Evolutionary conservation across 2,329 filamentous ascomycete species (phyloP).

Genomic region (Colletotrichum scovillei): DNA sequence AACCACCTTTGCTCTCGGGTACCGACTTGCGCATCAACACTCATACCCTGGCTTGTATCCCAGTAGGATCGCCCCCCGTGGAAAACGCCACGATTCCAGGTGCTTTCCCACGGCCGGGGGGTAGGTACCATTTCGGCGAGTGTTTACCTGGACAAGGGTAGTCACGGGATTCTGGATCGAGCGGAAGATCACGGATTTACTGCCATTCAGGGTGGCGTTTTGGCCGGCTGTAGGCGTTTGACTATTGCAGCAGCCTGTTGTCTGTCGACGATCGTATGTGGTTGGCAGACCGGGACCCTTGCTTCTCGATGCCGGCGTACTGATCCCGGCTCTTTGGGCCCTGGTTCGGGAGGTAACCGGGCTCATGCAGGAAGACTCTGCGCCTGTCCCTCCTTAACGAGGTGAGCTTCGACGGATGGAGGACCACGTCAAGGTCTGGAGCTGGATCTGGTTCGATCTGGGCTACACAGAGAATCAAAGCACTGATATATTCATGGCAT

Average conservation of each 20-base stretch:
- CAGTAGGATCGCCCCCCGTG: background rate
- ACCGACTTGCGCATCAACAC: background rate
- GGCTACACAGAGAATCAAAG: background rate
- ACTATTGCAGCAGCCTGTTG: background rate
- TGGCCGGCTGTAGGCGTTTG: conserved; percentile 12
- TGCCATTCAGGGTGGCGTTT: background rate
- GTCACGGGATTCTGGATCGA: background rate
- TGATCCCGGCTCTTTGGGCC: background rate
- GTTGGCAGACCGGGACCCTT: background rate
- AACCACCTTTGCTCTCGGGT: background rate
- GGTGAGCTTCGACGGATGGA: background rate
- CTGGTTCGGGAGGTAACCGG: background rate
- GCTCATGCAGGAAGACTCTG: background rate
- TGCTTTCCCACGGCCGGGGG: background rate
- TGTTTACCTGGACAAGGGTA: conserved; percentile 24
- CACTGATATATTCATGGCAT: background rate
- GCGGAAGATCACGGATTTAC: background rate
- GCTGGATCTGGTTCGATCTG: background rate
- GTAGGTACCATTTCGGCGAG: background rate
- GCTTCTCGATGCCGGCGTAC: background rate
- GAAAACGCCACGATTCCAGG: background rate
- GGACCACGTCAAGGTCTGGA: background rate
- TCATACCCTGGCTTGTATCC: background rate
- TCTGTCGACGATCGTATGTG: background rate
- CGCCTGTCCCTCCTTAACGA: background rate